Percentiles rank a stretch among this genome's conserved stretches.
Conservation (phyloP, 1,139 yeast species). For the Wickerhamiella infanticola region DNA sequence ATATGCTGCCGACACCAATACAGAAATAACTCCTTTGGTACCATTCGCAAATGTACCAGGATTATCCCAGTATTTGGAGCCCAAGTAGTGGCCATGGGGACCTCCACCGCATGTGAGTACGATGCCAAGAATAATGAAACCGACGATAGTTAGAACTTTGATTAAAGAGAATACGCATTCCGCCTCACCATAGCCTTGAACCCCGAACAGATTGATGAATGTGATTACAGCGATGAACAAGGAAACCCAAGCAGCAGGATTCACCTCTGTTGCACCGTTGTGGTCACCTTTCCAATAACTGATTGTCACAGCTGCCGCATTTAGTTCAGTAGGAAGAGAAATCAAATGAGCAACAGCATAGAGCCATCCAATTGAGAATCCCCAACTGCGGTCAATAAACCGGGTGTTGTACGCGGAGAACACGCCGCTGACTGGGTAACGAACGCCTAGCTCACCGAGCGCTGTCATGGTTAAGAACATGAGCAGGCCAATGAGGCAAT, state of each 20-base stretch:
- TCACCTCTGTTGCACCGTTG: conserved; percentile 26
- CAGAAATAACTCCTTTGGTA: conserved; percentile 65
- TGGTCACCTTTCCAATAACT: conserved; percentile 40
- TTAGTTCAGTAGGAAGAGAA: conserved; percentile 60
- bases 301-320: conserved; percentile 61
- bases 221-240: conserved; percentile 44
- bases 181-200: conserved; percentile 57
- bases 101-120: conserved; percentile 51
- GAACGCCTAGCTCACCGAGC: conserved; percentile 46
- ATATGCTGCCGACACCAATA: conserved; percentile 71
- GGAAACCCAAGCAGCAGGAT: conserved; percentile 50
- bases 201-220: conserved; percentile 48
- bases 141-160: conserved; percentile 44
- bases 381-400: conserved; percentile 61
- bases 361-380: conserved; percentile 57
- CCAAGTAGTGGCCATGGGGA: conserved; percentile 39
- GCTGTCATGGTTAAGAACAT: conserved; percentile 41
- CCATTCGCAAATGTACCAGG: conserved; percentile 52
- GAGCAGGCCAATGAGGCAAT: conserved; percentile 28
- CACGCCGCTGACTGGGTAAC: conserved; percentile 48
- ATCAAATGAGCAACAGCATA: conserved; percentile 69
- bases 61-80: conserved; percentile 42
- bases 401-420: conserved; percentile 39
- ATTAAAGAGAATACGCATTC: conserved; percentile 45
- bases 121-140: conserved; percentile 47